phyloP scores from a whole-genome alignment of 306 rosid genomes.

The Hippophae rhamnoides region DNA sequence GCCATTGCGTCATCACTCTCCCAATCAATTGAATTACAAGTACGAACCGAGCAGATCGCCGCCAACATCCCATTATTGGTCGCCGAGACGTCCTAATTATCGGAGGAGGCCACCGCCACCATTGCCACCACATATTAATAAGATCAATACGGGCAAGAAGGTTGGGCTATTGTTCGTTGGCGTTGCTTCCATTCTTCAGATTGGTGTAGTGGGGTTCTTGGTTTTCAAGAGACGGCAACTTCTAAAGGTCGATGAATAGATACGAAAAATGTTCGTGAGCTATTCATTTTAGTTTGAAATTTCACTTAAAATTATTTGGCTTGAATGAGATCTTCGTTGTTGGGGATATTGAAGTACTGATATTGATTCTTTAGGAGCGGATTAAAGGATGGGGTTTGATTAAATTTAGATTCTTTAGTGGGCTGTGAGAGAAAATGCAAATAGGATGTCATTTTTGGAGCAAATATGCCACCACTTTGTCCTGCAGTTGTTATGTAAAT shows the following conservation, averaged over 20 bases:
- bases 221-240: conserved; percentile 68
- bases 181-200: conserved; percentile 54
- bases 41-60: not conserved
- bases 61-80: not conserved
- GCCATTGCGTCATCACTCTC: not conserved
- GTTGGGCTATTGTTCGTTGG: conserved; percentile 64
- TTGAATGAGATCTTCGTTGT: conserved; percentile 9
- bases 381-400: not conserved
- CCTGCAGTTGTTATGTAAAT: conserved; percentile 47
- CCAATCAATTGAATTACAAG: not conserved
- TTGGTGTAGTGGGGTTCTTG: conserved; percentile 63
- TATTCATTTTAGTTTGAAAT: not conserved
- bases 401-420: conserved; percentile 26
- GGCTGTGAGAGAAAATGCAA: conserved; percentile 13
- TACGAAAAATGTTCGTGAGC: conserved; percentile 41
- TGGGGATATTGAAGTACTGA: conserved; percentile 16
- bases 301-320: conserved; percentile 29
- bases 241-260: conserved; percentile 29
- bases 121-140: not conserved
- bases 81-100: not conserved
- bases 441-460: conserved; percentile 20
- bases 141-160: conserved; percentile 61
- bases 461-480: conserved; percentile 14
- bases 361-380: conserved; percentile 26
- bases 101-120: not conserved